Evolutionary conservation across 2,329 filamentous ascomycete species (phyloP), one percentile per base, ranked within the genome.

Genomic region (Aspergillus fumigatus): DNA sequence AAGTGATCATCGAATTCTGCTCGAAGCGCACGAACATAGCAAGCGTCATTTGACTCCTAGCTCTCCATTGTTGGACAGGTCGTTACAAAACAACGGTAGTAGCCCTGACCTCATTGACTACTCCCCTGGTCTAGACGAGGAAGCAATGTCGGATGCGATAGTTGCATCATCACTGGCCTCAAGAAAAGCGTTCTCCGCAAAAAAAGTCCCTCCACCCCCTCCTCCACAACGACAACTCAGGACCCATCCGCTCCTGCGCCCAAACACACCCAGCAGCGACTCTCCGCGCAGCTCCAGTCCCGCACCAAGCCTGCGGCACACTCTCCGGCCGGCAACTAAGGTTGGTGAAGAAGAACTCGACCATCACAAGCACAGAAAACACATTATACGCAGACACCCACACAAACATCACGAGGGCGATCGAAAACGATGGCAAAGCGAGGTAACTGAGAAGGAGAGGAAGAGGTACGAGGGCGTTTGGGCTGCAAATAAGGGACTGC

Each of bases 391-490:
- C 51, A 75, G 77, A 54, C 77, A 79, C 59, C 77, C 76, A 8
- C 74, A 80, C 59, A 79, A 78, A 55, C 76, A 79, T 58, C 74
- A 76, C 51, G 77, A 80, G 66, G 77, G 77, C 3, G 74, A 79
- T 64, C 76, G 77, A 8, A 78, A 74, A 58, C 65, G 73, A 54
- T 79, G 77, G 75, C 68, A 73, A 45, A 72, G 73, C 49, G 72
- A 75, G 56, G 64, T 80, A 11, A 77, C 73, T 1, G 76, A 78
- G 58, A 67, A 70, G 27, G 76, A 79, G 54, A 70, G 77, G 38
- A 80, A 78, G 59, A 69, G 77, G 52, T 80, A 80, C 57, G 78
- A 80, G 63, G 78, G 77, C 3, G 76, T 80, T 4, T 80, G 78
- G 77, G 78, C 77, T 29, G 77, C 78, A 4, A 80, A 80, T 58